A percentile compares a stretch with the other conserved stretches of the same genome.
Conservation (phyloP, 1,284 basidiomycete genomes). For the Cystobasidium pallidum region DNA sequence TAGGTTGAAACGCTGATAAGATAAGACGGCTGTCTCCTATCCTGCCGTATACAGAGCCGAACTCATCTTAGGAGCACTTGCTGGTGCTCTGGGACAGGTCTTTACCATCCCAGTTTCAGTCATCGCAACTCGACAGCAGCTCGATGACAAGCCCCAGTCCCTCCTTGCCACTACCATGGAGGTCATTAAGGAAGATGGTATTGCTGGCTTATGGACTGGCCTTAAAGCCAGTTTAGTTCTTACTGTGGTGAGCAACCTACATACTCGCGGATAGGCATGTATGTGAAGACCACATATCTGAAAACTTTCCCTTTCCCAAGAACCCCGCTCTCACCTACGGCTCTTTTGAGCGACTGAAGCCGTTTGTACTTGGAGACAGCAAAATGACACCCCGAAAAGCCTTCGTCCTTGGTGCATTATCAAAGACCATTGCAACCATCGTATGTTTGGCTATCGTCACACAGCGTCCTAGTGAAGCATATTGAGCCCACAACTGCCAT, state of each 20-base stretch:
- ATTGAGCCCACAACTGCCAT: no score
- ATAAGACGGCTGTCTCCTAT: neutral
- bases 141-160: constrained; percentile 57
- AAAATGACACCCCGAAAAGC: constrained; percentile 78
- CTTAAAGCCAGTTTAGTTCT: constrained; percentile 89
- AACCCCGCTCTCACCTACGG: constrained; percentile 99
- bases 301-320: neutral
- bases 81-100: constrained; percentile 92
- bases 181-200: constrained; percentile 89
- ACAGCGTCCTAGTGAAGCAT: no score
- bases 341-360: constrained; percentile 88
- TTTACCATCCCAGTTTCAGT: constrained; percentile 98
- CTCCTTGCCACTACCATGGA: constrained; percentile 80
- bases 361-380: constrained; percentile 58
- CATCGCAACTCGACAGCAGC: constrained; percentile 95
- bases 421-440: constrained; percentile 93
- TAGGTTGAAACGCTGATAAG: neutral
- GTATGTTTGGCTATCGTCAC: constrained; percentile 64
- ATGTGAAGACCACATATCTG: no score
- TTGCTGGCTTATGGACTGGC: constrained; percentile 91
- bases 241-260: constrained; percentile 62
- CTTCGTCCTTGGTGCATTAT: constrained; percentile 87
- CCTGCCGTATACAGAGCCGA: constrained; percentile 62
- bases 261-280: no score
- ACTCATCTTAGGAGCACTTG: constrained; percentile 83